Evolutionary conservation across 1,284 basidiomycete genomes (phyloP), one percentile per base, ranked within the genome.

Genomic region (Ustilago curta): DNA sequence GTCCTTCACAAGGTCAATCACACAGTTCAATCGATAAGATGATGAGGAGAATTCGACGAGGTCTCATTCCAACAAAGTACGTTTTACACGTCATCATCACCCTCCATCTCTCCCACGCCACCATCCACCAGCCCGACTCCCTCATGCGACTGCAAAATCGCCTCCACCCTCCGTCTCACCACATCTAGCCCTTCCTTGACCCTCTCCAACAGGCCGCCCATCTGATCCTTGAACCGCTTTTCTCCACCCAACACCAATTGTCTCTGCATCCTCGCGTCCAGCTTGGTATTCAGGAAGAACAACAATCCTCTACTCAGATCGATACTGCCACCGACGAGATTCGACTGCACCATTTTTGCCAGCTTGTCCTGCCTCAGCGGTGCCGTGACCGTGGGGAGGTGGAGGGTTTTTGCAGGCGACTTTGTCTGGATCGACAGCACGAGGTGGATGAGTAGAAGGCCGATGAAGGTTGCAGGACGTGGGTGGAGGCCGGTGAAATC

Each of bases 401-500:
- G 61, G 4, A 80, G 63, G 11, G 70, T 76, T 39, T 66, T 67
- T 3, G 62, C 48, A 6, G 79, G 68, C 0, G 72, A 74, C 35
- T 58, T 64, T 8, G 65, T 29, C 45, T 81, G 80, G 27, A 69
- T 48, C n/a, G 72, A 71, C 6, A 83, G 70, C 7, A 84, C 52
- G 35, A 65, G 21, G 35, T 82, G 73, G 19, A 78, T 42, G 14
- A 83, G 49, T 8, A 84, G 45, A 4, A 76, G 66, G 21, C 77
- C 82, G 8, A 83, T 19, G 47, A 84, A 83, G 9, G 59, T 32
- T 1, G 55, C 52, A 0, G 73, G 73, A 1, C 57, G 44, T 6
- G 59, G 59, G 6, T 77, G 50, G 21, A 82, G 59, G n/a, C 47
- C 19, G 0, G 77, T 73, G 50, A 83, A 83, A 59, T 82, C 75